These are phyloP conservation scores for Silene uniflora DNA, from an alignment of 148 eudicot species.

Conservation along the genomic window DNA sequence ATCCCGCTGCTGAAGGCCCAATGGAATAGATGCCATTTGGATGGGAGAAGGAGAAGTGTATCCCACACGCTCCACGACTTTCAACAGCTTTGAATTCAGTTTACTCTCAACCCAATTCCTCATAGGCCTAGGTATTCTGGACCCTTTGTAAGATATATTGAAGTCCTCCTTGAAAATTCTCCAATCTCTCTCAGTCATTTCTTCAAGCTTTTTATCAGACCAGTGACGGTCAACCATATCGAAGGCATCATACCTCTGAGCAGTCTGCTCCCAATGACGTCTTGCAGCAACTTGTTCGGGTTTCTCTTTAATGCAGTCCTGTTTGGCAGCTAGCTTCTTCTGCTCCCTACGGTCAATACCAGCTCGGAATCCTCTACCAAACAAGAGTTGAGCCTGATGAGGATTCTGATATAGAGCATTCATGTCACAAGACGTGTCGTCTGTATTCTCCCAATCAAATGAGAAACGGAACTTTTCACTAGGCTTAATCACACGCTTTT, in stretches of 20 bases:
- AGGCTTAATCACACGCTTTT: slow-evolving; percentile 73
- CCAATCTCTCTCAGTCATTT: slow-evolving; percentile 81
- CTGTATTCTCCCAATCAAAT: slow-evolving; percentile 70
- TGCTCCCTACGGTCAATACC: slow-evolving; percentile 46
- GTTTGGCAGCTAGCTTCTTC: slow-evolving; percentile 42
- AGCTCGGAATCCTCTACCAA: slow-evolving; percentile 44
- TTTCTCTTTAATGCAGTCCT: slow-evolving; percentile 34
- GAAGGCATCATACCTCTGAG: slow-evolving; percentile 51
- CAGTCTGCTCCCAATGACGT: slow-evolving; percentile 48
- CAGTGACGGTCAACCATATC: slow-evolving; percentile 66
- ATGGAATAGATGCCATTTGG: slow-evolving; percentile 63
- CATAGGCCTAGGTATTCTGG: slow-evolving; percentile 68
- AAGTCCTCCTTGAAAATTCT: slow-evolving; percentile 79
- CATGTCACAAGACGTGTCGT: slow-evolving; percentile 83
- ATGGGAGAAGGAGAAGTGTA: slow-evolving; percentile 57
- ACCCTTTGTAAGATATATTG: slow-evolving; percentile 76
- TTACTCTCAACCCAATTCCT: slow-evolving; percentile 80
- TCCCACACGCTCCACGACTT: slow-evolving; percentile 64
- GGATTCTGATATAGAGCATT: slow-evolving; percentile 60
- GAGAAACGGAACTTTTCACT: slow-evolving; percentile 78
- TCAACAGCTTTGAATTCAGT: slow-evolving; percentile 51
- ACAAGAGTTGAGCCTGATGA: slow-evolving; percentile 57
- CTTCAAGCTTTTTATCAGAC: slow-evolving; percentile 56
- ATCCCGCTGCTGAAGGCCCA: slow-evolving; percentile 58
- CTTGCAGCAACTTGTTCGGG: slow-evolving; percentile 45